Evolutionary conservation across 73 alveolate genomes (phyloP).

Genomic region (Symbiodinium natans): DNA sequence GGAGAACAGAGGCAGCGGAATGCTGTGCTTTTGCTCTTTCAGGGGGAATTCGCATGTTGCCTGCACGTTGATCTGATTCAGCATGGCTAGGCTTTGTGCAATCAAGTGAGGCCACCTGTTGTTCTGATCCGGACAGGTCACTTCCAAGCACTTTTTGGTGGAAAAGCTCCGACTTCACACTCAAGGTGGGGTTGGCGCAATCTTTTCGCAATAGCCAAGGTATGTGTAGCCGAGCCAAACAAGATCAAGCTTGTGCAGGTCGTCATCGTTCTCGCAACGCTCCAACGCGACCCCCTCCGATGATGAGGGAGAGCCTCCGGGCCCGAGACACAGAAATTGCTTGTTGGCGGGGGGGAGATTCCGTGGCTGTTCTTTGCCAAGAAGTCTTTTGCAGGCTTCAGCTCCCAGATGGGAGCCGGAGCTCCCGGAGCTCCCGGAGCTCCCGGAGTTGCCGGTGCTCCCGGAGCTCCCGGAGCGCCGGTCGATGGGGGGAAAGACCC

Average conservation of each 20-base stretch:
- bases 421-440: too few relatives aligned
- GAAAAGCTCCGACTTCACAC: slow-evolving; percentile 54
- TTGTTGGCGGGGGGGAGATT: too few relatives aligned
- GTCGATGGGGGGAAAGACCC: slow-evolving; percentile 45
- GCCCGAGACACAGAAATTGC: not conserved
- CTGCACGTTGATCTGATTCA: too few relatives aligned
- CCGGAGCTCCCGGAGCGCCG: too few relatives aligned
- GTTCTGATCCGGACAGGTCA: too few relatives aligned
- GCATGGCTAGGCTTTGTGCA: too few relatives aligned
- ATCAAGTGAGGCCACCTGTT: too few relatives aligned
- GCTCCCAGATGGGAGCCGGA: too few relatives aligned
- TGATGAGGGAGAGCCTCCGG: slow-evolving; percentile 56
- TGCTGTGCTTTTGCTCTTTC: not conserved
- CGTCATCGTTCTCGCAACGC: slow-evolving; percentile 37
- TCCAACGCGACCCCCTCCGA: slow-evolving; percentile 27
- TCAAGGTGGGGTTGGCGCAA: not conserved
- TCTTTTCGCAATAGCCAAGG: not conserved
- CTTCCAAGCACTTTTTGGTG: slow-evolving; percentile 80
- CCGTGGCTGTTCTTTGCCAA: too few relatives aligned
- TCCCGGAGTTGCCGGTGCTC: too few relatives aligned
- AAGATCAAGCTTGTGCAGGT: not conserved
- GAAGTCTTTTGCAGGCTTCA: not conserved
- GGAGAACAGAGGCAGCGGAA: slow-evolving; percentile 37
- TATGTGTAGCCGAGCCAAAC: not conserved
- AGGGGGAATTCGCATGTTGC: not conserved